Evolutionary conservation across 2,329 filamentous ascomycete genomes (phyloP).

Genomic region (Cladosporium oxysporum): DNA sequence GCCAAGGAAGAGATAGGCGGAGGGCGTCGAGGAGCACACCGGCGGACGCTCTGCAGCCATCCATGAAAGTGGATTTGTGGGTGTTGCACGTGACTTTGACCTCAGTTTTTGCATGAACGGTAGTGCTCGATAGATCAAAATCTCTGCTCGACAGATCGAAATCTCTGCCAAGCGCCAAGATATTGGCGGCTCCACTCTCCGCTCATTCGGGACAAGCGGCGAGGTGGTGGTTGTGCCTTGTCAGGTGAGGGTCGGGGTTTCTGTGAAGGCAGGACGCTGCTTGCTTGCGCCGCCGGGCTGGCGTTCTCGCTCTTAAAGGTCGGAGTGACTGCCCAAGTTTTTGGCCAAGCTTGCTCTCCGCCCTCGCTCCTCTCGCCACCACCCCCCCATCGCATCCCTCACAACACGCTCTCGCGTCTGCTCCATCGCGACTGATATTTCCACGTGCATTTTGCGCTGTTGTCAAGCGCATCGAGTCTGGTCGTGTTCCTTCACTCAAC

Average conservation of each 20-base stretch:
- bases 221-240: background rate
- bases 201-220: background rate
- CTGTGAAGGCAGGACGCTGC: constrained; percentile 2
- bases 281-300: background rate
- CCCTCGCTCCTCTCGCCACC: background rate
- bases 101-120: background rate
- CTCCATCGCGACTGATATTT: background rate
- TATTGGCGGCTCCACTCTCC: background rate
- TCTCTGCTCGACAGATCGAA: background rate
- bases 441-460: constrained; percentile 6
- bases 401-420: background rate
- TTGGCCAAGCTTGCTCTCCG: constrained; percentile 4
- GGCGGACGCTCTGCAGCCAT: background rate
- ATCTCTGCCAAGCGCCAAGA: background rate
- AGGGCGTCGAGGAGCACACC: background rate
- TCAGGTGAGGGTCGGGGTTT: background rate
- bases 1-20: constrained; percentile 1
- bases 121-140: background rate
- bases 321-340: background rate
- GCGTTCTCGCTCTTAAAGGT: background rate
- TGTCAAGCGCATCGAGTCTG: background rate
- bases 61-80: background rate
- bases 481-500: constrained; percentile 1
- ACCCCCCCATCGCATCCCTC: background rate
- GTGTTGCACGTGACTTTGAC: background rate